Base-by-base conservation (phyloP, 345 rosid genomes). In the Barbarea vulgaris region DNA sequence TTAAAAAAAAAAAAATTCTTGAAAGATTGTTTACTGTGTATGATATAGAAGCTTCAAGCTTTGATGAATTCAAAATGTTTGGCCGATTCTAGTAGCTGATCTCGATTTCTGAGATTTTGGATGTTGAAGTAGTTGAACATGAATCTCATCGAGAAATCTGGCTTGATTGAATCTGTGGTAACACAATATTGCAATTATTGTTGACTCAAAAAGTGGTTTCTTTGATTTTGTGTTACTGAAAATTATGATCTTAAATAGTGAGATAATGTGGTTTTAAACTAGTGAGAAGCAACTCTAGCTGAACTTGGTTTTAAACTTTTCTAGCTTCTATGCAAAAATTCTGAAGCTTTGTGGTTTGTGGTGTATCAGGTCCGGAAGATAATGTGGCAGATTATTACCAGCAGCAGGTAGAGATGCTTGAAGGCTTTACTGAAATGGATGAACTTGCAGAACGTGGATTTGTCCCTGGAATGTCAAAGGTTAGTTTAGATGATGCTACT, bases 401-500 rank as follows among this genome's bases (percentile, higher is more conserved):
- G 84, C 99, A 95, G 82, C 98, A 95, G 76, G 93, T 83, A 51
- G 96, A 90, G 81, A 90, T 89, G 97, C 98, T 95, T 27, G 98
- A 95, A 72, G 98, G 98, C 6, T 95, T 95, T 64, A 85, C 79
- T 19, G 98, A 95, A 83, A 95, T 95, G 99, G 99, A 95, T 82
- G 91, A 85, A 54, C 86, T 95, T 72, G 87, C 97, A 0, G 97
- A 89, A 69, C 97, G 96, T 37, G 99, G 99, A 46, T 95, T 87
- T 85, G 74, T 92, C 79, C 97, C 94, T 78, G 83, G 86, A 77
- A 82, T 95, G 93, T 85, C 99, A 8, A 89, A 86, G 97, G 99
- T 95, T 54, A 52, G 67, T 59, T 42, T 54, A 6, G 27, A 12
- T 54, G 34, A 59, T 56, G 18, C 21, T 57, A 14, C 47, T 21